Base-by-base conservation (phyloP, 352 stramenopile genomes). In the Phytopythium oedochilum region DNA sequence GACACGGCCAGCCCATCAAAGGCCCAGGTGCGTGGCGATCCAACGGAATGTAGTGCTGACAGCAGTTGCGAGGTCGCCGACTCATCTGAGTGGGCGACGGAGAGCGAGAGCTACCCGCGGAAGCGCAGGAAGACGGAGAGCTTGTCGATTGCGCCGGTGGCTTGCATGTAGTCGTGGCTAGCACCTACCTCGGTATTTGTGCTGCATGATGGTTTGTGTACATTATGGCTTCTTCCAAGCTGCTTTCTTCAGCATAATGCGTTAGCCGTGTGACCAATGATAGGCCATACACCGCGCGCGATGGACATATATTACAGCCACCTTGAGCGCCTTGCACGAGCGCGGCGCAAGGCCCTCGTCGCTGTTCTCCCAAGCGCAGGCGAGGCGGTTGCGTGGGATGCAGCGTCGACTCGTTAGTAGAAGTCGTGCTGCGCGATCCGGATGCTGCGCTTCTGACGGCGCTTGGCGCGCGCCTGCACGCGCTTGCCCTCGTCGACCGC, bases 401-500 rank as follows among this genome's bases (percentile, higher is more conserved):
- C 10, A 3, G 2, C 32, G 10, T 11, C 32, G 10, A 10, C 38
- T 9, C 1, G 4, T 28, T 43, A 88, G 65, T 88, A 86, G 43
- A 92, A 88, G 31, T 90, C 65, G 57, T 94, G 83, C 51, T 78
- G 78, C 11, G 66, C 68, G 28, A 90, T 51, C 28, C 73, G 70
- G 44, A 66, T 50, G 28, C 76, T 68, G 31, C 83, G 77, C 57
- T 88, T 87, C 34, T 73, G 48, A 20, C 83, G 70, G 5, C 83
- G 81, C 40, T 85, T 90, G n/a, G 66, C 55, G 11, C 83, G 78
- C 23, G 78, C 70, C 18, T 53, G 73, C 46, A 89, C 59, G 63
- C 86, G 85, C 59, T 89, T 90, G 49, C 91, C 77, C 56, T 85
- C 67, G n/a, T 83, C 73, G 17, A 83, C 26, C 31, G 73, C 55